These are phyloP conservation scores for Colletotrichum incanum DNA, from an alignment of 2,329 filamentous ascomycete species.

Conservation along the genomic window DNA sequence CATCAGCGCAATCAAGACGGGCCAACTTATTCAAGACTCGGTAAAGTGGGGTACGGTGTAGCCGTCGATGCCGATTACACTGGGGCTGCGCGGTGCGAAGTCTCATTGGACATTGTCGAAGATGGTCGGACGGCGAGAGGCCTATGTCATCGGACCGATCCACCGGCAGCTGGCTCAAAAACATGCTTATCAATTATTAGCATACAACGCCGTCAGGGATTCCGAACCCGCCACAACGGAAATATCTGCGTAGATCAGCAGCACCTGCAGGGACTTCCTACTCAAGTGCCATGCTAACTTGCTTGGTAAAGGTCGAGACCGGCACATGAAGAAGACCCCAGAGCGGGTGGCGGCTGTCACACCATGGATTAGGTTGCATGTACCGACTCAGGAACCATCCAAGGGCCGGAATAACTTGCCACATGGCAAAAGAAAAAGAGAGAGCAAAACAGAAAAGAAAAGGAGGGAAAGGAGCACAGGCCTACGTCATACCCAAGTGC, in stretches of 20 bases:
- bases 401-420: neutral
- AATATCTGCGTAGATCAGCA: constrained; percentile 4
- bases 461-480: too few relatives aligned
- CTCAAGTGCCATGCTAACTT: too few relatives aligned
- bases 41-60: neutral
- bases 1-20: neutral
- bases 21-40: constrained; percentile 5
- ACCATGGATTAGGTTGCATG: neutral
- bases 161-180: constrained; percentile 2
- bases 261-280: constrained; percentile 2
- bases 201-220: neutral
- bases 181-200: constrained; percentile 16
- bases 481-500: neutral
- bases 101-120: neutral
- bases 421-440: neutral
- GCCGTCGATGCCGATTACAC: constrained; percentile 9
- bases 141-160: constrained; percentile 16
- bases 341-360: neutral
- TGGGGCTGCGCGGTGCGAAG: constrained; percentile 10
- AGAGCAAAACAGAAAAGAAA: too few relatives aligned
- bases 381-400: neutral
- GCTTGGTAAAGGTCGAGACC: neutral
- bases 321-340: neutral
- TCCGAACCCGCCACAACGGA: neutral
- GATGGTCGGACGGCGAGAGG: neutral